Base-by-base conservation (phyloP, 176 grass and related monocot genomes). In the Saccharum spontaneum region DNA sequence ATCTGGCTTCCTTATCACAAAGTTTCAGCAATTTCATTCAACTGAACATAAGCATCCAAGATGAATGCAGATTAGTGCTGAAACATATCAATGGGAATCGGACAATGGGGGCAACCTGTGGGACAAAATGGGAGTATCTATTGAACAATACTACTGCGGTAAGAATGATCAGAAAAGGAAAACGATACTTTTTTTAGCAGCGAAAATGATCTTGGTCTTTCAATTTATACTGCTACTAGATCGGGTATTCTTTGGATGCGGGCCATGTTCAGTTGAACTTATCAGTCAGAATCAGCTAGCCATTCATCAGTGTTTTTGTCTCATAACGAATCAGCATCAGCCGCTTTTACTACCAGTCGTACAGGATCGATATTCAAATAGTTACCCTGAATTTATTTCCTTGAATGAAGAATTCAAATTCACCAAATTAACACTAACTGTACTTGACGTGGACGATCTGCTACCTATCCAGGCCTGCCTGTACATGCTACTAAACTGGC, bases 401-500 rank as follows among this genome's bases (percentile, higher is more conserved):
- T 0, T 44, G 36, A 4, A 10, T 44, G 36, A 4, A 10, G 24
- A 26, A 17, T 36, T 26, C 41, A 63, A 28, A 43, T 71, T 66
- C 43, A 55, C 12, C 15, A 31, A 73, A 28, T 7, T 23, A 31
- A 14, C 46, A 9, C 10, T 17, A 37, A 8, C 20, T 45, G 62
- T 55, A 41, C 34, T 68, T 8, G 31, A 37, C 20, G 10, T 68
- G 14, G 31, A 37, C 20, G 10, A 77, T 60, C 75, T 15, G 50
- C 5, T 23, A 23, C 20, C 18, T 23, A 54, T 54, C 50, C 31
- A 34, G 30, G 61, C 38, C 31, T 33, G 40, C 16, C 77, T 78
- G 33, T 65, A 36, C 71, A 36, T 72, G 33, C 76, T 80, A 46
- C 22, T 82, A 68, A 68, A 26, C 74, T 60, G 82, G 37, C 82